A percentile compares a stretch with the other conserved stretches of the same genome.
Evolutionary conservation across 352 stramenopile species (phyloP).

Genomic region (Globisporangium heterothallicum): DNA sequence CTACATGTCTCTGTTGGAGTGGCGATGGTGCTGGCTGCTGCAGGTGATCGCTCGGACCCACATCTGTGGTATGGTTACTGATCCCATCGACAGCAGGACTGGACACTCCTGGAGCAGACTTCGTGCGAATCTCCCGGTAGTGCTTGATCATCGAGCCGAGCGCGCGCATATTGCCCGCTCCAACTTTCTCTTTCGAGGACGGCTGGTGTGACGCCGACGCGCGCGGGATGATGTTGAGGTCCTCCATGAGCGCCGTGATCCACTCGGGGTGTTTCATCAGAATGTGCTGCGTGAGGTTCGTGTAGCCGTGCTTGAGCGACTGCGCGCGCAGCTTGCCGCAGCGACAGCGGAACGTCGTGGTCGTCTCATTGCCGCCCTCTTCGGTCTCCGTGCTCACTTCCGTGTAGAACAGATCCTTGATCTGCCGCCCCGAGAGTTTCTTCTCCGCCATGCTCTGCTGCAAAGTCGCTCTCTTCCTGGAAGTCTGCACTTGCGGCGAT

Average conservation of each 20-base stretch:
- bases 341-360: slow-evolving; percentile 45
- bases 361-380: slow-evolving; percentile 8
- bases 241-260: slow-evolving; percentile 23
- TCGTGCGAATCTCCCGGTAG: slow-evolving; percentile 10
- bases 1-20: background rate
- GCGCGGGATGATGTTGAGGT: slow-evolving; percentile 16
- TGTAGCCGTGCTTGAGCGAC: slow-evolving; percentile 51
- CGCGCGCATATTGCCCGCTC: slow-evolving; percentile 8
- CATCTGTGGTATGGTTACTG: background rate
- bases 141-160: slow-evolving; percentile 9
- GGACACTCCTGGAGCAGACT: too few relatives aligned
- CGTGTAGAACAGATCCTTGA: slow-evolving; percentile 48
- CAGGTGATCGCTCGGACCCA: background rate
- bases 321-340: slow-evolving; percentile 57
- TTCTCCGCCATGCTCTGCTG: slow-evolving; percentile 4
- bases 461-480: too few relatives aligned
- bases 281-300: slow-evolving; percentile 64
- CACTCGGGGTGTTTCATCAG: slow-evolving; percentile 60
- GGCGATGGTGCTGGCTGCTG: too few relatives aligned
- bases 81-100: too few relatives aligned
- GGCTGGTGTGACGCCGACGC: slow-evolving; percentile 8
- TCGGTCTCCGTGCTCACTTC: slow-evolving; percentile 16
- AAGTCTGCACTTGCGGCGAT: too few relatives aligned
- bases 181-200: background rate
- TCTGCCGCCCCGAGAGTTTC: slow-evolving; percentile 35